Evolutionary conservation across 2,329 filamentous ascomycete species (phyloP), one percentile per base, ranked within the genome.

Genomic region (Metarhizium humberi): DNA sequence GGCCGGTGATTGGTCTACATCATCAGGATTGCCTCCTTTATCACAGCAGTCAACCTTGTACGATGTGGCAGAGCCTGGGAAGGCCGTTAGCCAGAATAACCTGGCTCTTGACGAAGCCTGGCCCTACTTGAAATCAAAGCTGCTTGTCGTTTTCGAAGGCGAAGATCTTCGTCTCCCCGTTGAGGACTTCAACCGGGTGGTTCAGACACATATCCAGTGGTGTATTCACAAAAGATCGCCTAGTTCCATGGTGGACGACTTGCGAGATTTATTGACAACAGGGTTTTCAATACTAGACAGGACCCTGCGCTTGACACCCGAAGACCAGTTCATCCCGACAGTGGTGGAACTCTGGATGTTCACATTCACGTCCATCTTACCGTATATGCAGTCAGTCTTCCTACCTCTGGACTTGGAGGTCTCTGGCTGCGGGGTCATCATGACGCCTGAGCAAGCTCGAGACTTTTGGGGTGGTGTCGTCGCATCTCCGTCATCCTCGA

Each of bases 351-450:
- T 96, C 66, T 99, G 94, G 94, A 82, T 95, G 57, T 85, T 94
- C 50, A 92, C 94, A 0, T 96, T 96, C 64, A 92, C 90, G 3
- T 88, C 83, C 6, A 89, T 97, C 42, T 73, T 97, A 5, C 94
- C 94, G 0, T 97, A 96, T 66, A 85, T 99, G 63, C 92, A 97
- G 73, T 91, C 92, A 1, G 92, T 96, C 1, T 96, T 99, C 66
- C 75, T 99, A 2, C 94, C 92, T 0, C 75, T 99, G 1, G 94
- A 99, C 65, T 81, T 96, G 11, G 94, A 99, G 67, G 95, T 99
- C 67, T 86, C 90, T 53, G 94, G 92, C 6, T 81, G 81, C 50
- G 94, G 94, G 16, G 77, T 83, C 0, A 80, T 97, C 55, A 86
- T 97, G 80, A 85, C 80, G 0, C 71, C 81, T 0, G 84, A 90